These are phyloP conservation scores for Alternaria sp. DNA, from an alignment of 2,329 filamentous ascomycete species.

Conservation along the genomic window DNA sequence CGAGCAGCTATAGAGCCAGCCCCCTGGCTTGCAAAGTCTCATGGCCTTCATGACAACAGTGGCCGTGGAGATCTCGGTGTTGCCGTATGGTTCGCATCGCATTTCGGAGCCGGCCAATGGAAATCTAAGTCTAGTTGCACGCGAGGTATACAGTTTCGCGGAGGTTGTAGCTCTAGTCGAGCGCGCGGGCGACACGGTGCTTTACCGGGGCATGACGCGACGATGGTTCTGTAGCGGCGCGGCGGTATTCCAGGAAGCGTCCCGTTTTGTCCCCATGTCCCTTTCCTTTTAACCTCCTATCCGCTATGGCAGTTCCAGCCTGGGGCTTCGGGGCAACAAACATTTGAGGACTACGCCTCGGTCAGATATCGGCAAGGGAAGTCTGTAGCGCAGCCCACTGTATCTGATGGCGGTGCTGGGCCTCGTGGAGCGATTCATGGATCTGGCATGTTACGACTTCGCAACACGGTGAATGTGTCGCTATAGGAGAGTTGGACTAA, in stretches of 20 bases:
- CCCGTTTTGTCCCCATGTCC: constrained; percentile 1
- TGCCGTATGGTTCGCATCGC: constrained; percentile 14
- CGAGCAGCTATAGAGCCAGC: constrained; percentile 1
- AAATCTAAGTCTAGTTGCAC: neutral
- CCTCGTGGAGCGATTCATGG: neutral
- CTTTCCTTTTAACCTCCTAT: constrained; percentile 4
- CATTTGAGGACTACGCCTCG: constrained; percentile 10
- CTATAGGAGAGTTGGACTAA: neutral
- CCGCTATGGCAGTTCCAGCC: neutral
- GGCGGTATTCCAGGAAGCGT: neutral
- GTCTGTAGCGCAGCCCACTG: constrained; percentile 6
- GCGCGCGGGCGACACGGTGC: neutral
- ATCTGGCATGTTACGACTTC: neutral
- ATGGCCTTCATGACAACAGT: constrained; percentile 1
- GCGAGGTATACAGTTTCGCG: neutral
- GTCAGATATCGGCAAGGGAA: constrained; percentile 4
- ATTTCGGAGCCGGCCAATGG: neutral
- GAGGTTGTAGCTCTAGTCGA: neutral
- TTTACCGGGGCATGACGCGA: neutral
- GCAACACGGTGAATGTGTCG: neutral
- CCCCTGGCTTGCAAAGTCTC: constrained; percentile 10
- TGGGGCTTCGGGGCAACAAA: constrained; percentile 8
- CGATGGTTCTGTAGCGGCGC: constrained; percentile 2
- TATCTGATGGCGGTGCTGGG: constrained; percentile 1
- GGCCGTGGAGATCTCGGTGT: constrained; percentile 4